Evolutionary conservation across 179 eudicot genomes (phyloP), one percentile per base, ranked within the genome.

Genomic region (Spergularia azorica): DNA sequence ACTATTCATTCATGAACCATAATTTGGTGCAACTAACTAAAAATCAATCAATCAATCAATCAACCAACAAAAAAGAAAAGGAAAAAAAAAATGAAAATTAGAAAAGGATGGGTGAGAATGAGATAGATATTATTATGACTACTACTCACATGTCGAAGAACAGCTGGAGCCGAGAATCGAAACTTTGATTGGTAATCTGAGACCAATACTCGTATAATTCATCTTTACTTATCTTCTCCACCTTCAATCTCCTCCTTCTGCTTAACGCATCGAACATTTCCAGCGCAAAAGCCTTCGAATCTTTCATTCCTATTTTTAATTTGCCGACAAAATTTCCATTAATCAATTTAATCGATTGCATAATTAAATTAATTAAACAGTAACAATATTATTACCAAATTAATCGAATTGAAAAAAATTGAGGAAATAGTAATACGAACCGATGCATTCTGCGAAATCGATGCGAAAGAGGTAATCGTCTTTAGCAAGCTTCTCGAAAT

Each of bases 131-230:
- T 58, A 36, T 54, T 15, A n/a, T n/a, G n/a, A n/a, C n/a, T n/a
- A 52, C 63, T 46, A 63, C 94, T 52, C 89, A 95, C 99, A 95
- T 93, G 88, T 91, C 97, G 86, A 95, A 95, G 92, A 95, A 95
- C 76, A 95, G 90, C 86, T 93, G 95, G 9, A 95, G 95, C 16
- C 99, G 87, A 64, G 99, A 95, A 89, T 95, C 99, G 88, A 95
- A 95, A 79, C 95, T 91, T 74, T 93, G 90, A 87, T 90, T 97
- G 59, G 89, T 91, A 79, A 95, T 93, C 72, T 91, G 97, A 52
- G 90, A 84, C 97, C 97, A 95, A 16, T 87, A 93, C 77, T 95
- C 97, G 59, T 87, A 84, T 36, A 95, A 86, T 70, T 95, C 99
- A 0, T 86, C 94, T 79, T 82, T 84, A 77, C 90, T 89, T 73